These are phyloP conservation scores for Epichloe aotearoae DNA, from an alignment of 2,329 filamentous ascomycete genomes.

Conservation along the genomic window DNA sequence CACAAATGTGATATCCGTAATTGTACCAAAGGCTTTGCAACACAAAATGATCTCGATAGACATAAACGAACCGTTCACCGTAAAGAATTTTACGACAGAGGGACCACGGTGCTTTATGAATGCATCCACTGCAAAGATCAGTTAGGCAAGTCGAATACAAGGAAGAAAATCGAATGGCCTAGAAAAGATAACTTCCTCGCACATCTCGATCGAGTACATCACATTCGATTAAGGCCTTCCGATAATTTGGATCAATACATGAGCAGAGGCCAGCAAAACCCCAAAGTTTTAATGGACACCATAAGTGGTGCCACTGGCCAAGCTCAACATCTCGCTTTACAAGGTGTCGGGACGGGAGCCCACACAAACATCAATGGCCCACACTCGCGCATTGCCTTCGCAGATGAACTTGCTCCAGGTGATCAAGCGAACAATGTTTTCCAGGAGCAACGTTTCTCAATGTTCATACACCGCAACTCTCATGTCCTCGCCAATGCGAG, in stretches of 20 bases:
- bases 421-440: neutral
- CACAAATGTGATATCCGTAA: slow-evolving; percentile 49
- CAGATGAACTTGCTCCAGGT: neutral
- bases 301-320: neutral
- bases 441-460: neutral
- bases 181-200: slow-evolving; percentile 77
- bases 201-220: slow-evolving; percentile 61
- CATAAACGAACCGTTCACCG: slow-evolving; percentile 63
- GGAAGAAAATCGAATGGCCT: slow-evolving; percentile 54
- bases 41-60: slow-evolving; percentile 66
- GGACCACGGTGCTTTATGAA: slow-evolving; percentile 7
- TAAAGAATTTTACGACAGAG: slow-evolving; percentile 22
- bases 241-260: slow-evolving; percentile 26
- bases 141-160: slow-evolving; percentile 12
- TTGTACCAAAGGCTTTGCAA: slow-evolving; percentile 58
- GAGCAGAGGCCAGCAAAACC: slow-evolving; percentile 3
- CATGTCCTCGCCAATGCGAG: neutral
- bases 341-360: slow-evolving; percentile 5
- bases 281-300: slow-evolving; percentile 4
- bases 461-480: neutral
- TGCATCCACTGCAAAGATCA: slow-evolving; percentile 3
- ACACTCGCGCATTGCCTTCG: neutral
- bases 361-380: neutral
- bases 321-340: slow-evolving; percentile 3
- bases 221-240: slow-evolving; percentile 20